Evolutionary conservation across 139 green algal species (phyloP).

Genomic region (Micractinium sp.): DNA sequence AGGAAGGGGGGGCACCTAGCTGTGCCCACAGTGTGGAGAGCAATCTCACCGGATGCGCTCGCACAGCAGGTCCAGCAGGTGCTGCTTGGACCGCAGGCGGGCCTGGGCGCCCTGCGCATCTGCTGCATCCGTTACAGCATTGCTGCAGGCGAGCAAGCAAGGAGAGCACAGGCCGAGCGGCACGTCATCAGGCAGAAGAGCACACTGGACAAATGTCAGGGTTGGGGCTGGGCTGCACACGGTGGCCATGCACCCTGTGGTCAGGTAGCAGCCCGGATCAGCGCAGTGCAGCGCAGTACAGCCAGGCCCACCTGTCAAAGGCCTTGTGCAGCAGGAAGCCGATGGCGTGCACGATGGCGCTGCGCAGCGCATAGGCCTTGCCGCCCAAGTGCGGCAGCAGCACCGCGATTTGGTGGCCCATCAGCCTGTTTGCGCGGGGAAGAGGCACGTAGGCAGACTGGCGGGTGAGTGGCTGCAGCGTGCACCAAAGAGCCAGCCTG

Average conservation of each 20-base stretch:
- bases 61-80: conserved; percentile 76
- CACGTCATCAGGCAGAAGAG: neutral
- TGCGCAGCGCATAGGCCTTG: conserved; percentile 76
- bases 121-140: neutral
- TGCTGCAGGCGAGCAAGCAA: neutral
- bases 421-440: conserved; percentile 8
- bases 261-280: neutral
- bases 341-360: conserved; percentile 70
- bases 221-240: neutral
- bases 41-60: conserved; percentile 58
- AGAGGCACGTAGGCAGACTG: neutral
- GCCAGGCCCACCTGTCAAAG: conserved; percentile 31
- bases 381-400: conserved; percentile 77
- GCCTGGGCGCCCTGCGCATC: conserved; percentile 42
- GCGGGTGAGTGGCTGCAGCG: neutral
- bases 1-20: no score
- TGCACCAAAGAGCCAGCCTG: neutral
- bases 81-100: conserved; percentile 76
- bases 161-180: neutral
- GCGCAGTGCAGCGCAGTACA: neutral
- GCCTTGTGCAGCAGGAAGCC: conserved; percentile 58
- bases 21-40: neutral
- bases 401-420: conserved; percentile 57
- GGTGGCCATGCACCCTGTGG: neutral
- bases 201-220: neutral